A percentile compares a stretch with the other conserved stretches of the same genome.
phyloP scores from a whole-genome alignment of 2,329 filamentous ascomycete genomes.

The Fusarium compactum region DNA sequence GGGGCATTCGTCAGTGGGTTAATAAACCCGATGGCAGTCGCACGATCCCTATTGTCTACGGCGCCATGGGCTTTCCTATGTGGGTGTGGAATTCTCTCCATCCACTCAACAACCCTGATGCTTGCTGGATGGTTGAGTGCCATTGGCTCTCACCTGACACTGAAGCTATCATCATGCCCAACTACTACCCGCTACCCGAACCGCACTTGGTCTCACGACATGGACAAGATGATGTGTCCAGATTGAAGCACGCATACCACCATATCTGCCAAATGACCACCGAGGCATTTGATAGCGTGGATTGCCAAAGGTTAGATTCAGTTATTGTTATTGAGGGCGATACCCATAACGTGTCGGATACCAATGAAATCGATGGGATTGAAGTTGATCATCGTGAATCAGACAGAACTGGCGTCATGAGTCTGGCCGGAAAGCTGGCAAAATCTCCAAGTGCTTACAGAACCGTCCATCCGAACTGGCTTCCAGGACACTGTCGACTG shows the following conservation, averaged over 20 bases:
- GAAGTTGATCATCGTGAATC: neutral
- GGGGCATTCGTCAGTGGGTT: neutral
- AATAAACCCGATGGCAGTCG: neutral
- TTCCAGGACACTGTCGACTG: conserved; percentile 12
- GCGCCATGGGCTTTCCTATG: conserved; percentile 25
- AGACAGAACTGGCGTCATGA: neutral
- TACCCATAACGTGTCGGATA: neutral
- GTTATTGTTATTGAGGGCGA: conserved; percentile 2
- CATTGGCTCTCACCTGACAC: neutral
- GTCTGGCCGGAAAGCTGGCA: neutral
- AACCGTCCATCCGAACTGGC: neutral
- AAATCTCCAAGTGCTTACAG: neutral
- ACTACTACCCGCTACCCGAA: conserved; percentile 33
- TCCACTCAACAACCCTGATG: conserved; percentile 24
- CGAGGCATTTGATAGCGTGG: conserved; percentile 14
- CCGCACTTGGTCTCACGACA: conserved; percentile 8
- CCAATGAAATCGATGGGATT: neutral
- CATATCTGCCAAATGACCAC: conserved; percentile 2
- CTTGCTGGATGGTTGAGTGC: conserved; percentile 31
- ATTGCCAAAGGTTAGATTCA: conserved; percentile 5
- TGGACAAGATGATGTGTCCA: neutral
- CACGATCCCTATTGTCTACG: conserved; percentile 22
- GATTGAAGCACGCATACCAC: neutral
- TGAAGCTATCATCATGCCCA: conserved; percentile 33
- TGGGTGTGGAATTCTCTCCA: conserved; percentile 37